A percentile compares a stretch with the other conserved stretches of the same genome.
Evolutionary conservation across 1,139 yeast genomes (phyloP).

Genomic region (Magnusiomyces fungicola): DNA sequence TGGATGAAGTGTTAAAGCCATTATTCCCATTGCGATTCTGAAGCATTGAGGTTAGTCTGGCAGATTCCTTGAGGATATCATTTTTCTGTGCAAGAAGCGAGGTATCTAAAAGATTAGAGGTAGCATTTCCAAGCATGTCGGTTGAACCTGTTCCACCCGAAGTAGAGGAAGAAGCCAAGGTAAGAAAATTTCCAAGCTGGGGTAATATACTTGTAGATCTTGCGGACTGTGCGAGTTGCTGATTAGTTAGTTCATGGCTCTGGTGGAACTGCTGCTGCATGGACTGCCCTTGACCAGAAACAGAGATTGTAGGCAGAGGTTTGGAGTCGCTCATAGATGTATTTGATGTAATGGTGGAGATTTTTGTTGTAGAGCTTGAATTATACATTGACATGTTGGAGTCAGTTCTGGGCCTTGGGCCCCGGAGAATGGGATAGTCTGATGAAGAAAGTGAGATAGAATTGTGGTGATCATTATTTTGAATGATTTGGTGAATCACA

Average conservation of each 20-base stretch:
- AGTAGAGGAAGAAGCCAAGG: neutral
- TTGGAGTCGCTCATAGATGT: no score
- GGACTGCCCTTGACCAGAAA: no score
- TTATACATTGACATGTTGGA: neutral
- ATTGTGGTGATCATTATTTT: neutral
- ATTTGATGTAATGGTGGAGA: no score
- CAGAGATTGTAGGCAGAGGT: no score
- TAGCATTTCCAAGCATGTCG: neutral
- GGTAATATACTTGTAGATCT: neutral
- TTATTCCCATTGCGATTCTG: neutral
- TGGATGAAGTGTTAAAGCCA: slow-evolving; percentile 4
- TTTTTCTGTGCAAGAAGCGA: neutral
- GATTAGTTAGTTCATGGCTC: no score
- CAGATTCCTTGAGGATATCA: neutral
- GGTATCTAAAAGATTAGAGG: neutral
- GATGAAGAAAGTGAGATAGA: neutral
- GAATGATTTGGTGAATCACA: neutral
- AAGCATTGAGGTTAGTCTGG: neutral
- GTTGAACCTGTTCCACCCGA: neutral
- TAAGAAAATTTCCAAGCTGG: slow-evolving; percentile 2
- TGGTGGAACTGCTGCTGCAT: no score
- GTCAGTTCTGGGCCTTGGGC: neutral
- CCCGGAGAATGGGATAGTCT: neutral
- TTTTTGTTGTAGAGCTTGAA: neutral
- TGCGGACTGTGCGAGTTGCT: no score